Evolutionary conservation across 352 stramenopile genomes (phyloP).

Genomic region (Phytophthora hybrid): DNA sequence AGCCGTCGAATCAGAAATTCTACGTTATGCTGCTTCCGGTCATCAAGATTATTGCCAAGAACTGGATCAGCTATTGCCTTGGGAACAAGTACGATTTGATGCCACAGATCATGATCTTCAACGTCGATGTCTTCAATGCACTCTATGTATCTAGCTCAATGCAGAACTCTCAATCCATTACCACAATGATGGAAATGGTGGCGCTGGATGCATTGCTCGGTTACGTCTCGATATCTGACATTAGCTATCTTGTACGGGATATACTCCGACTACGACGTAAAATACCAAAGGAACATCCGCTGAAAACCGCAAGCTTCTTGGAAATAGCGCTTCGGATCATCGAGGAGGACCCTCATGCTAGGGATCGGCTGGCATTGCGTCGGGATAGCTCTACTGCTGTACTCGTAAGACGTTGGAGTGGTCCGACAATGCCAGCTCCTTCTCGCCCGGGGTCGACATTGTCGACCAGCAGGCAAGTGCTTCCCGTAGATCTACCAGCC

Average conservation of each 20-base stretch:
- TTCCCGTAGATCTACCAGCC: conserved; percentile 5
- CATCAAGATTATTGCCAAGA: conserved; percentile 55
- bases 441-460: not conserved
- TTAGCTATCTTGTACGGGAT: conserved; percentile 9
- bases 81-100: conserved; percentile 35
- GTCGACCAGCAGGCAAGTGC: conserved; percentile 12
- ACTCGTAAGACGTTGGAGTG: conserved; percentile 1
- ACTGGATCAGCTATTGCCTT: conserved; percentile 38
- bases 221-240: conserved; percentile 35
- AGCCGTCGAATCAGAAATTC: conserved; percentile 18
- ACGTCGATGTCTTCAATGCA: conserved; percentile 57
- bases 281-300: conserved; percentile 4
- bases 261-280: conserved; percentile 11
- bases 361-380: not conserved
- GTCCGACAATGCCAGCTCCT: not conserved
- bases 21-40: conserved; percentile 48
- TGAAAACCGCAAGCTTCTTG: conserved; percentile 13
- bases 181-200: conserved; percentile 38
- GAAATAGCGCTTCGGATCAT: conserved; percentile 24
- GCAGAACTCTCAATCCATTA: conserved; percentile 39
- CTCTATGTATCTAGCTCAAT: conserved; percentile 52
- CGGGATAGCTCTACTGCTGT: conserved; percentile 6
- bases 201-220: conserved; percentile 38
- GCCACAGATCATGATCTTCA: conserved; percentile 55
- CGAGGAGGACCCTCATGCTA: not conserved